Base-by-base conservation (phyloP, 2,329 filamentous ascomycete genomes). In the Phaeosphaeria sp. region DNA sequence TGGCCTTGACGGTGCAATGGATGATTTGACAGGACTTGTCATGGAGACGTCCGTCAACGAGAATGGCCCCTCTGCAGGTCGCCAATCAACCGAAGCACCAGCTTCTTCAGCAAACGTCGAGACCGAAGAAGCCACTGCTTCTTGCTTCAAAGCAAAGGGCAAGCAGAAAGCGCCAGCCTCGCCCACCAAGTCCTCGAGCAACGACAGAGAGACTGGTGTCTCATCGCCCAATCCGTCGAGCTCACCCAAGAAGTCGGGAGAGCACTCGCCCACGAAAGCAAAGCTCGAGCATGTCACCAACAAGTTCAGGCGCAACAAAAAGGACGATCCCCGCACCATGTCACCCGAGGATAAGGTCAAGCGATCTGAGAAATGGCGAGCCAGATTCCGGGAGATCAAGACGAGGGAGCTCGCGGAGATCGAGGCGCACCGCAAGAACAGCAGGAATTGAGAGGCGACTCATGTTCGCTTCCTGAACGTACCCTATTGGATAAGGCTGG, bases 221-320 rank as follows among this genome's bases (percentile, higher is more conserved):
- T 66, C 62, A 20, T 74, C 74, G n/a, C 68, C 69, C 9, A 52
- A 62, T 22, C 71, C 71, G 5, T 49, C 69, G 3, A 65, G 60
- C 43, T 76, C 75, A 7, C 74, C 76, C 18, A 77, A 72, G 68
- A 77, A 76, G 60, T 61, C 67, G 24, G 72, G 71, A 40, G 73
- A 77, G 57, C 68, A 69, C 27, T 81, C 80, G 7, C 80, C 80
- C 18, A 75, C 80, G 51, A 81, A 81, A 62, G 78, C 74, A 49
- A 80, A 78, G 69, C 78, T 82, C 48, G 80, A 81, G 67, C 75
- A 78, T 43, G 76, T 82, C 33, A 80, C 79, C 27, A 80, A 78
- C 70, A 81, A 78, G 60, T 78, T 81, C 55, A 60, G 66, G 40
- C 78, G 78, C 30, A 74, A 70, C 50, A 75, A 72, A 66, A 72